Percentiles rank a stretch among this genome's conserved stretches.
phyloP scores from a whole-genome alignment of 768 basidiomycete genomes.

The Auricularia auricula-judae region DNA sequence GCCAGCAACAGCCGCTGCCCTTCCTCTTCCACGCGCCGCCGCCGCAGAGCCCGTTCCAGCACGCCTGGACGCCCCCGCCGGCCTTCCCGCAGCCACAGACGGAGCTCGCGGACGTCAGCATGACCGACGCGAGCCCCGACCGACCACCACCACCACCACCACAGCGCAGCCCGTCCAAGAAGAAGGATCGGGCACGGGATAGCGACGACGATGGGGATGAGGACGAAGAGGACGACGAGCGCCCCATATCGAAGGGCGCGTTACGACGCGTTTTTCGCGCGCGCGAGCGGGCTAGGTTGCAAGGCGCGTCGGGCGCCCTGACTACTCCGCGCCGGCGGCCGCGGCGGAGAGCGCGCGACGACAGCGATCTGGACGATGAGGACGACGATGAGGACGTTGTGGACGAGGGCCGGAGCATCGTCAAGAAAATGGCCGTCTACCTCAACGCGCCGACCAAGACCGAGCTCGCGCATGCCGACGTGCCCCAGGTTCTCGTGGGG shows the following conservation, averaged over 20 bases:
- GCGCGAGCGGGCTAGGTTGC: constrained; percentile 3
- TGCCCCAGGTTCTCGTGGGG: neutral
- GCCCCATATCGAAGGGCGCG: constrained; percentile 49
- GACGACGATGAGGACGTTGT: constrained; percentile 77
- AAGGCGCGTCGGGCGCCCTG: neutral
- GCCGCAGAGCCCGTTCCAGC: constrained; percentile 29
- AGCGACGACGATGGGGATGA: constrained; percentile 75
- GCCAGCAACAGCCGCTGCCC: constrained; percentile 31
- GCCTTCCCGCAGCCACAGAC: constrained; percentile 39
- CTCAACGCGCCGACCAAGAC: neutral
- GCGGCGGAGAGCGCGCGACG: neutral
- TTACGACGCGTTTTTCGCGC: constrained; percentile 45
- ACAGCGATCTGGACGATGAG: constrained; percentile 29
- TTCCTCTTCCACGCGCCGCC: constrained; percentile 57
- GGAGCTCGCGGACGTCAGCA: constrained; percentile 61
- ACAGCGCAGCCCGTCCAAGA: constrained; percentile 3
- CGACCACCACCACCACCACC: constrained; percentile 26
- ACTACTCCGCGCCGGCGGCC: neutral
- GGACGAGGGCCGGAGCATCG: neutral
- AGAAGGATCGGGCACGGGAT: neutral
- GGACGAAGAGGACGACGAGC: constrained; percentile 46
- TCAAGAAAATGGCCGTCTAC: neutral
- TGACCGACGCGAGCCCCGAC: constrained; percentile 56
- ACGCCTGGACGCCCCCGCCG: constrained; percentile 58
- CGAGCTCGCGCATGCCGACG: neutral